These are phyloP conservation scores for Starmerella etchellsii DNA, from an alignment of 805 yeast genomes.

Conservation along the genomic window DNA sequence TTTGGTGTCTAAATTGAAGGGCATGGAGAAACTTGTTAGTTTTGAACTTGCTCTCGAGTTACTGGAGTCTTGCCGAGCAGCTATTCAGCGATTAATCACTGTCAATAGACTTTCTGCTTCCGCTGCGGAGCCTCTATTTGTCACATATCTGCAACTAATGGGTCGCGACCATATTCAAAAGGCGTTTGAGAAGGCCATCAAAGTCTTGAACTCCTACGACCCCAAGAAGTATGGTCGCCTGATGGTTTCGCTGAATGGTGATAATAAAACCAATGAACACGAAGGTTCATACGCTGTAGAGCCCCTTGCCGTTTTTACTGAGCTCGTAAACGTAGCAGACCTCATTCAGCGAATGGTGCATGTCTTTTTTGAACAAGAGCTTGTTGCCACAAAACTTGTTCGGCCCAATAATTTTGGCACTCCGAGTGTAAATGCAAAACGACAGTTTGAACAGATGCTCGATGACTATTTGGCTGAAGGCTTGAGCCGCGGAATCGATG, in stretches of 20 bases:
- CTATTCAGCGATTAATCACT: slow-evolving; percentile 45
- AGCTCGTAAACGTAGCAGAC: slow-evolving; percentile 85
- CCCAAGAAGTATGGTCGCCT: slow-evolving; percentile 35
- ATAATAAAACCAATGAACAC: slow-evolving; percentile 8
- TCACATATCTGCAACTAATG: slow-evolving; percentile 46
- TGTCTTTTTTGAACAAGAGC: slow-evolving; percentile 79
- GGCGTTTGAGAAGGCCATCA: slow-evolving; percentile 74
- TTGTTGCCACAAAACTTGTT: slow-evolving; percentile 42
- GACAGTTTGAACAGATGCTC: slow-evolving; percentile 62
- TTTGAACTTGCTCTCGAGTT: slow-evolving; percentile 65
- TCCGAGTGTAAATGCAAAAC: slow-evolving; percentile 65
- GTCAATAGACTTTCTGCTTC: slow-evolving; percentile 30
- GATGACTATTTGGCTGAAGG: slow-evolving; percentile 92
- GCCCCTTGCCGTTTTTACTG: slow-evolving; percentile 77
- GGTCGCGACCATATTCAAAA: slow-evolving; percentile 65
- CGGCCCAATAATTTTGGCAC: slow-evolving; percentile 69
- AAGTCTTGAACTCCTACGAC: slow-evolving; percentile 54
- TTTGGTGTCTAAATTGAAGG: slow-evolving; percentile 58
- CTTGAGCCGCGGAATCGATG: slow-evolving; percentile 80
- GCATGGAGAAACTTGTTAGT: slow-evolving; percentile 63
- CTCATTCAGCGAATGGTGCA: slow-evolving; percentile 83
- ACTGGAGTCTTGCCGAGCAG: slow-evolving; percentile 52
- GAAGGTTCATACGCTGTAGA: slow-evolving; percentile 36
- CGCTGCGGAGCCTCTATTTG: slow-evolving; percentile 53
- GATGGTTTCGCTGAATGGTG: slow-evolving; percentile 11